phyloP scores from a whole-genome alignment of 2,329 filamentous ascomycete genomes.

The Cercospora sp. region DNA sequence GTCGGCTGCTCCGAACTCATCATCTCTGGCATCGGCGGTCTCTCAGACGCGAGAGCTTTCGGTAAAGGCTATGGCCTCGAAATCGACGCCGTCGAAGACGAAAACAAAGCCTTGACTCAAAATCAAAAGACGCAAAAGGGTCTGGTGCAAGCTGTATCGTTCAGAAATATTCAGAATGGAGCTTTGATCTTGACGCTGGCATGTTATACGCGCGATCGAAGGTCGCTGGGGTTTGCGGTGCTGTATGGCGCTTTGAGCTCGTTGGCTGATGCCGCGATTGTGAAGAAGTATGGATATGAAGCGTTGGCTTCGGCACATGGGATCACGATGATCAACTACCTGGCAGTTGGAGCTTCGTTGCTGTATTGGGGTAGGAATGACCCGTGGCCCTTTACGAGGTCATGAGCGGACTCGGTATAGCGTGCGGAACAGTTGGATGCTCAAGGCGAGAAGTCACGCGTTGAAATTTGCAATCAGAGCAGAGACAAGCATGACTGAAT shows the following conservation, averaged over 20 bases:
- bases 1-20: constrained; percentile 37
- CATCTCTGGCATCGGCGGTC: constrained; percentile 39
- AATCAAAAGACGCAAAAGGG: constrained; percentile 33
- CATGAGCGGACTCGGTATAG: not conserved
- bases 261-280: constrained; percentile 35
- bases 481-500: not conserved
- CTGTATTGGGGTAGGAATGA: constrained; percentile 35
- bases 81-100: constrained; percentile 21
- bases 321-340: constrained; percentile 34
- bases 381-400: constrained; percentile 12
- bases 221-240: constrained; percentile 35
- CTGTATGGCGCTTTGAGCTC: constrained; percentile 33
- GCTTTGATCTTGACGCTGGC: constrained; percentile 36
- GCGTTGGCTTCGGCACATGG: constrained; percentile 33
- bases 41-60: constrained; percentile 38
- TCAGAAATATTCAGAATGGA: constrained; percentile 37
- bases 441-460: not conserved
- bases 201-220: constrained; percentile 35
- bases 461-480: not conserved
- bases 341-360: constrained; percentile 33
- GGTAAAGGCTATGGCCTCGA: constrained; percentile 39
- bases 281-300: constrained; percentile 33
- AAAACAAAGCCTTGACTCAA: constrained; percentile 19
- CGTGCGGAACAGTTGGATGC: not conserved
- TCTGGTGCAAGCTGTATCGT: constrained; percentile 33